Conservation (phyloP, 768 basidiomycete genomes). For the Agaricus subrufescens region DNA sequence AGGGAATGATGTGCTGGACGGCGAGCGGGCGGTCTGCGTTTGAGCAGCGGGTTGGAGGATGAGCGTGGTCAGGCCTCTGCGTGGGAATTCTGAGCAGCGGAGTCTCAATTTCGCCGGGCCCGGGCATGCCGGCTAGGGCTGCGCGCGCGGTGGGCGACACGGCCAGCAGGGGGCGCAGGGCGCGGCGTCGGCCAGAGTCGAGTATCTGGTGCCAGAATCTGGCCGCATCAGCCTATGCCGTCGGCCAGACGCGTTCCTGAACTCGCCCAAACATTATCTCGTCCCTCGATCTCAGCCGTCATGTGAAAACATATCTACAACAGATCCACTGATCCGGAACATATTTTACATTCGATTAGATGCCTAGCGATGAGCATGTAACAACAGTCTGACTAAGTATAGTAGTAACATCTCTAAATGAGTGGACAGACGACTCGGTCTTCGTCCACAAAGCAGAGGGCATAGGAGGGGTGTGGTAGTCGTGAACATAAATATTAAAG, state of each 20-base stretch:
- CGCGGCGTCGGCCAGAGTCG: neutral
- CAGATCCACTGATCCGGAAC: slow-evolving; percentile 4
- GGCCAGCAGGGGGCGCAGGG: neutral
- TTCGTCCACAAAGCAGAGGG: slow-evolving; percentile 5
- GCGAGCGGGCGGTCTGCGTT: slow-evolving; percentile 2
- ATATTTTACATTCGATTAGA: slow-evolving; percentile 4
- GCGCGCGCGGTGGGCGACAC: neutral
- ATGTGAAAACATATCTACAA: slow-evolving; percentile 2
- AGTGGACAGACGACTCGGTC: slow-evolving; percentile 2
- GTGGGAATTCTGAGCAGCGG: slow-evolving; percentile 15
- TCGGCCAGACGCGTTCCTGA: slow-evolving; percentile 3
- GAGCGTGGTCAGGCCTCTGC: slow-evolving; percentile 14
- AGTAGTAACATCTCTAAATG: slow-evolving; percentile 6
- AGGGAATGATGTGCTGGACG: neutral
- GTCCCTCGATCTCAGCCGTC: neutral
- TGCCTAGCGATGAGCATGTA: slow-evolving; percentile 10
- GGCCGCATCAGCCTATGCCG: slow-evolving; percentile 2
- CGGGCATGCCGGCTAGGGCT: neutral
- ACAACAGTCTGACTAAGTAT: slow-evolving; percentile 6
- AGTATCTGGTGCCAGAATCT: neutral
- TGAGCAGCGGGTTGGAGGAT: slow-evolving; percentile 4
- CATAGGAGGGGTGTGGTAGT: slow-evolving; percentile 8
- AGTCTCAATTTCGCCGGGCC: slow-evolving; percentile 17
- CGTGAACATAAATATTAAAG: slow-evolving; percentile 4
- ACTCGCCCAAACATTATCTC: neutral